Evolutionary conservation across 768 basidiomycete genomes (phyloP), one percentile per base, ranked within the genome.

Genomic region (Lentinula boryana): DNA sequence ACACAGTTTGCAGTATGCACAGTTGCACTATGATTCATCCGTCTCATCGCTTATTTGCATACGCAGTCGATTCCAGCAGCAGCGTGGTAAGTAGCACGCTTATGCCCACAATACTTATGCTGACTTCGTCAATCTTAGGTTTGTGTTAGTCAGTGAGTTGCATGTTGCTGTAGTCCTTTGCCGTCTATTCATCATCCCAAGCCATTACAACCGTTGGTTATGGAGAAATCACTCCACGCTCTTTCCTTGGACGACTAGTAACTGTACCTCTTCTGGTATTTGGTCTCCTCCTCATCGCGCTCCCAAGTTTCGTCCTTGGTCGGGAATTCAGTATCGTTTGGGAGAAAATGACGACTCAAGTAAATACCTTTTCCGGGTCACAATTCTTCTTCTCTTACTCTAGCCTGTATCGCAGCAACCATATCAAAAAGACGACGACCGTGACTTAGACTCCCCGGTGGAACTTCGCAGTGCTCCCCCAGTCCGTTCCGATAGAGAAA

Each of bases 161-260:
- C 18, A 27, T n/a, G 23, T 15, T 36, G 7, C 46, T 41, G 5
- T 40, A 33, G 7, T 41, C 15, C 12, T 53, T 51, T 40, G 13
- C 33, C 55, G 8, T 32, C 10, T 27, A 56, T 50, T 65, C 63
- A 63, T 53, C 40, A n/a, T 55, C 32, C 41, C 43, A n/a, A 89
- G 88, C 93, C 0, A 94, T 95, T 63, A 89, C 89, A 2, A 95
- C 93, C 0, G 91, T 93, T 1, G 92, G 94, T 12, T 96, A 94
- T 66, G 94, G 94, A 40, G 94, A 96, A 71, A 91, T 95, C 58
- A 92, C 91, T 0, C 94, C 94, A 0, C 84, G 90, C 12, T 92
- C 92, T 1, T 86, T 89, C 71, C 78, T 95, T n/a, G 94, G 94
- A 0, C 86, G 92, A 2, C 76, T 95, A 38, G 77, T 96, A 65